Conservation (phyloP, 768 basidiomycete genomes). For the Panaeolus cyanescens region DNA sequence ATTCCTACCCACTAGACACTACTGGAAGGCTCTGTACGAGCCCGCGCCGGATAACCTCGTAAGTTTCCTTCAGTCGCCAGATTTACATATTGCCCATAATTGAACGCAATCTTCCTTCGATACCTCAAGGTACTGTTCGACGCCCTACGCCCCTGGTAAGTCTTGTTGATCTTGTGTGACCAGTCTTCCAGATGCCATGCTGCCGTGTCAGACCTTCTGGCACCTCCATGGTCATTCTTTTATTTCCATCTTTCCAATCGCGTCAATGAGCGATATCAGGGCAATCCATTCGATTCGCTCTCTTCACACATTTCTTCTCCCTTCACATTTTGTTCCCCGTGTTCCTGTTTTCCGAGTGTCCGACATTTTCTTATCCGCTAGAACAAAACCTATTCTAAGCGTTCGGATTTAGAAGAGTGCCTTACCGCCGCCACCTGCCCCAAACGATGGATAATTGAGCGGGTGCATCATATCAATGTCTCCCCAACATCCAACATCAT, state of each 20-base stretch:
- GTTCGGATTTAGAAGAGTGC: constrained; percentile 1
- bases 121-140: background rate
- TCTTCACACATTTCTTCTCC: background rate
- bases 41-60: constrained; percentile 7
- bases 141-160: background rate
- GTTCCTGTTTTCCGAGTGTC: background rate
- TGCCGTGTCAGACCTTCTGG: background rate
- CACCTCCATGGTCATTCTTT: background rate
- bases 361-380: background rate
- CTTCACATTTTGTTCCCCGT: background rate
- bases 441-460: constrained; percentile 1
- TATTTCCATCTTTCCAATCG: background rate
- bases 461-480: background rate
- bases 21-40: constrained; percentile 3
- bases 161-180: background rate
- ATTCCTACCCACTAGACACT: constrained; percentile 2
- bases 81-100: background rate
- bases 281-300: background rate
- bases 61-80: background rate
- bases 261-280: background rate
- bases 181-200: background rate
- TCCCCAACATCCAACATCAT: background rate
- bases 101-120: background rate
- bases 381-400: background rate
- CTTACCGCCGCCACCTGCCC: background rate